Percentiles rank a stretch among this genome's conserved stretches.
Conservation (phyloP, 1,284 basidiomycete genomes). For the Laetiporus sulphureus region DNA sequence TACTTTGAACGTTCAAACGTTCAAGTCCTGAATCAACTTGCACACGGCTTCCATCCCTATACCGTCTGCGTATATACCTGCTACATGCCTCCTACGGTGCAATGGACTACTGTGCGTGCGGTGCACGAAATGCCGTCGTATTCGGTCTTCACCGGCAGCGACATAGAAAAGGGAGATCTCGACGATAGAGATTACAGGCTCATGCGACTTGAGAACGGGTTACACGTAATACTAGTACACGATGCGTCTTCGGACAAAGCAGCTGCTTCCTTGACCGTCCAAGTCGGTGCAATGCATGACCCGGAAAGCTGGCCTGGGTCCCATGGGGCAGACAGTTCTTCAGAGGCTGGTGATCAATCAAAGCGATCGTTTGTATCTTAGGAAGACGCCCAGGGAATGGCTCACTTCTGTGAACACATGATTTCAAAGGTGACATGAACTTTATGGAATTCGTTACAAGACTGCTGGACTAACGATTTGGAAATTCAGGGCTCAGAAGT, state of each 20-base stretch:
- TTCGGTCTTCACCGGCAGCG: conserved; percentile 15
- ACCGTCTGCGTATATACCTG: no score
- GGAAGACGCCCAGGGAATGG: conserved; percentile 38
- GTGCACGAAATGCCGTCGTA: conserved; percentile 13
- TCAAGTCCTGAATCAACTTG: no score
- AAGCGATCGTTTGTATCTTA: conserved; percentile 8
- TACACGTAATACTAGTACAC: conserved; percentile 53
- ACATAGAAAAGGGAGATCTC: conserved; percentile 38
- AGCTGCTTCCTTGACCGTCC: conserved; percentile 57
- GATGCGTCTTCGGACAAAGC: conserved; percentile 61
- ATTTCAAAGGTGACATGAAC: conserved; percentile 32
- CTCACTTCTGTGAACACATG: conserved; percentile 60
- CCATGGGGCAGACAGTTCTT: no score
- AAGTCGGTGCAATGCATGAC: conserved; percentile 59
- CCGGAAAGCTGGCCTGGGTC: conserved; percentile 46
- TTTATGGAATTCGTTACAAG: no score
- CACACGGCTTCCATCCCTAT: no score
- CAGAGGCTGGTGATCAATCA: no score
- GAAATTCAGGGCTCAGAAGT: conserved; percentile 28
- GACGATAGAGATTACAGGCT: conserved; percentile 43
- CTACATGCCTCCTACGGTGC: no score
- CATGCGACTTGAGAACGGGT: conserved; percentile 51
- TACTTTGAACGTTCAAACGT: no score
- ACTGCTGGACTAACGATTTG: no score
- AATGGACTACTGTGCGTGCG: neutral